phyloP scores from a whole-genome alignment of 257 asterid species.

The Pogostemon cablin region DNA sequence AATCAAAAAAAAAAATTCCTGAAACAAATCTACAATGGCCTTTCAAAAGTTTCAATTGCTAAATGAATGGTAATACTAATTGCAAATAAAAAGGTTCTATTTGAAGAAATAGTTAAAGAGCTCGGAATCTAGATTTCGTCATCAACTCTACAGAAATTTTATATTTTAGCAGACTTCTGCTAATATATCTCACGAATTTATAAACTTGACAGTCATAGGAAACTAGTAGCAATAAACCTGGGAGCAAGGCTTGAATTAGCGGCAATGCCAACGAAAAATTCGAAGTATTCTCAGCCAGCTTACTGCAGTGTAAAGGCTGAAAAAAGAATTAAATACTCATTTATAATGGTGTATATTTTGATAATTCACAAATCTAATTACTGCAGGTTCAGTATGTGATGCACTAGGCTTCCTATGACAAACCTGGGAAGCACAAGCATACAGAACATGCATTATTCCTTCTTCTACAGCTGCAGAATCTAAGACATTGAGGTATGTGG shows the following conservation, averaged over 20 bases:
- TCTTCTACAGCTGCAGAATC: conserved; percentile 86
- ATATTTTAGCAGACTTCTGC: conserved; percentile 6
- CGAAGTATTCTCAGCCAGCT: conserved; percentile 75
- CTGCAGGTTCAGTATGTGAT: conserved; percentile 3
- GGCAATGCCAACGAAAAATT: conserved; percentile 88
- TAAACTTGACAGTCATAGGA: conserved; percentile 22
- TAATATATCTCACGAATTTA: conserved; percentile 2
- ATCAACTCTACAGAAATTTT: conserved; percentile 20
- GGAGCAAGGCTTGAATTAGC: conserved; percentile 88
- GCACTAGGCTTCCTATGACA: conserved; percentile 35
- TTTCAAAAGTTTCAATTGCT: not conserved
- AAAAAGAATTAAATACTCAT: conserved; percentile 31
- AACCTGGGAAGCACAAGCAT: conserved; percentile 96
- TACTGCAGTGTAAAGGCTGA: conserved; percentile 86
- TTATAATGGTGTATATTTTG: conserved; percentile 19
- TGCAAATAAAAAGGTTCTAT: not conserved
- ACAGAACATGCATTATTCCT: conserved; percentile 90
- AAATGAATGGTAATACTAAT: conserved; percentile 4
- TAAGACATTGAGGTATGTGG: conserved; percentile 58
- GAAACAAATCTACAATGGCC: not conserved
- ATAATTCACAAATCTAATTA: conserved; percentile 14
- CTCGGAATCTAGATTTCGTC: not conserved
- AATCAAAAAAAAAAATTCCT: not conserved
- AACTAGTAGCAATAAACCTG: conserved; percentile 59
- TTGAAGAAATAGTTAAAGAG: not conserved